phyloP scores from a whole-genome alignment of 73 alveolate genomes.

The Tetrahymena borealis region DNA sequence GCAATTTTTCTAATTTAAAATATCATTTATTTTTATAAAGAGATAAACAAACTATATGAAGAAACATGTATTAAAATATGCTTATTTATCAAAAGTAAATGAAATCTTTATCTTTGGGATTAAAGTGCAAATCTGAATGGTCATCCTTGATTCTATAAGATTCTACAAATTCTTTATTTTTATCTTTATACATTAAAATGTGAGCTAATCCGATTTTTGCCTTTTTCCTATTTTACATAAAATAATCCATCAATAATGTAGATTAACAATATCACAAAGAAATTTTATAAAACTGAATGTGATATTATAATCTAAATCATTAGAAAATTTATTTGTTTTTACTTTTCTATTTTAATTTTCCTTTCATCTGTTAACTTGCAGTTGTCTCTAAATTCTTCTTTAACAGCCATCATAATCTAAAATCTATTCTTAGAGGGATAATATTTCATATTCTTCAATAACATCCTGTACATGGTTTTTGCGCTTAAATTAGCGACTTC shows the following conservation, averaged over 20 bases:
- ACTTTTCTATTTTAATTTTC: neutral
- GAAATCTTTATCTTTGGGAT: conserved; percentile 32
- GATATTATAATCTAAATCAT: neutral
- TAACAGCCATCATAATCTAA: conserved; percentile 17
- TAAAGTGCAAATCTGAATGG: conserved; percentile 1
- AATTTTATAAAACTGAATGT: neutral
- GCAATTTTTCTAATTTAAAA: too few species aligned
- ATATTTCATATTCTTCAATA: conserved; percentile 29
- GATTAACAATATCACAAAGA: neutral
- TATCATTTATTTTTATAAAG: too few species aligned
- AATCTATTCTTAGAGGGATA: conserved; percentile 34
- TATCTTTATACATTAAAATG: conserved; percentile 8
- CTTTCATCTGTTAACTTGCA: neutral
- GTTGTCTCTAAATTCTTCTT: conserved; percentile 7
- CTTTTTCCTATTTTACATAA: conserved; percentile 9
- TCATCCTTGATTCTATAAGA: conserved; percentile 10
- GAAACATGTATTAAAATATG: neutral
- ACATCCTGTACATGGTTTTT: conserved; percentile 20
- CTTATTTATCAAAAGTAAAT: conserved; percentile 8
- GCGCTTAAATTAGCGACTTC: neutral
- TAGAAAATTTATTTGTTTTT: neutral
- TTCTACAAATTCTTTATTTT: conserved; percentile 12
- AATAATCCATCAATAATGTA: neutral
- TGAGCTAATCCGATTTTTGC: conserved; percentile 31
- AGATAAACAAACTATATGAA: neutral